Evolutionary conservation across 2,329 filamentous ascomycete species (phyloP).

Genomic region (Aspergillus sp.): DNA sequence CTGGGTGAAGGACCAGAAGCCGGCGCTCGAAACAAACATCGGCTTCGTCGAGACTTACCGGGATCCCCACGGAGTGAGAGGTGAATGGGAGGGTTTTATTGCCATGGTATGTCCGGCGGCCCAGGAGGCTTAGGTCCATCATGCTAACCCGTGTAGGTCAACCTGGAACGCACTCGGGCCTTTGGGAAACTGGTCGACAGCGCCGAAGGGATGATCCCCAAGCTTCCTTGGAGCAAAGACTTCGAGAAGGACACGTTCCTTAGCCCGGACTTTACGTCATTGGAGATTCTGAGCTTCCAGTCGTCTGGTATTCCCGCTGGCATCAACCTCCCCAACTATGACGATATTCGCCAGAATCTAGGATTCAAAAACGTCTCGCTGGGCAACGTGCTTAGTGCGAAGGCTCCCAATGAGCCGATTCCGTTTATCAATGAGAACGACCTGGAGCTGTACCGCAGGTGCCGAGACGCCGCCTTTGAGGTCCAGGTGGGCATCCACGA

Average conservation of each 20-base stretch:
- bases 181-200: constrained; percentile 77
- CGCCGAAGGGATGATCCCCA: constrained; percentile 73
- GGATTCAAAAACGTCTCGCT: constrained; percentile 69
- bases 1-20: constrained; percentile 77
- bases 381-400: constrained; percentile 84
- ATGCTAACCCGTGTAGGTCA: constrained; percentile 45
- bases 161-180: constrained; percentile 78
- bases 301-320: constrained; percentile 54
- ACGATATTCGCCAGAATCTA: constrained; percentile 51
- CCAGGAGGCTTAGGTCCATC: background rate
- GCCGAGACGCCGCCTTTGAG: constrained; percentile 81
- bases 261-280: constrained; percentile 87
- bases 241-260: constrained; percentile 97
- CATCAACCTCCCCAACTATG: constrained; percentile 50
- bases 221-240: constrained; percentile 75
- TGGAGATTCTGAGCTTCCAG: constrained; percentile 80
- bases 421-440: constrained; percentile 80
- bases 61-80: constrained; percentile 69
- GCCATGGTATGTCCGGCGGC: constrained; percentile 41
- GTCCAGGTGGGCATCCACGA: constrained; percentile 94
- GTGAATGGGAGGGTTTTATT: constrained; percentile 79
- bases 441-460: constrained; percentile 67
- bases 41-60: constrained; percentile 81
- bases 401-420: constrained; percentile 83
- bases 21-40: constrained; percentile 69